Conservation (phyloP, 2,329 filamentous ascomycete genomes). For the Fusarium penzigii region DNA sequence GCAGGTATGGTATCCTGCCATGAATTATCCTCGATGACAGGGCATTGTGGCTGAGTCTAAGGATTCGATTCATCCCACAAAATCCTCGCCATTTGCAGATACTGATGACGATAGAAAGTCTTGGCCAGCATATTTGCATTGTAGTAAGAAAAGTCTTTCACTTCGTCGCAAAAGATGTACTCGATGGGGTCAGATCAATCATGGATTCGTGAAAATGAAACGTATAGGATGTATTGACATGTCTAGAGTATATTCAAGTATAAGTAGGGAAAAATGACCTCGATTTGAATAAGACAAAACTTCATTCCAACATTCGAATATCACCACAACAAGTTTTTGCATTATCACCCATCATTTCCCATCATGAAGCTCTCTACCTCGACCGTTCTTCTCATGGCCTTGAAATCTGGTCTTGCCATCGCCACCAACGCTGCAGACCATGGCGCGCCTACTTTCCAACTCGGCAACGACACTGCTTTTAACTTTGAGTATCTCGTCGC, state of each 20-base stretch:
- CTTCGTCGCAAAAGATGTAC: too few relatives aligned
- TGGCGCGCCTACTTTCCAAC: constrained; percentile 4
- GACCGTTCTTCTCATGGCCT: fast-evolving
- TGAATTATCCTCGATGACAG: too few relatives aligned
- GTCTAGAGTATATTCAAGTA: too few relatives aligned
- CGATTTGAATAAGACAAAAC: too few relatives aligned
- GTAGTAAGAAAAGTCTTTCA: neutral
- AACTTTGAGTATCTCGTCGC: constrained; percentile 19
- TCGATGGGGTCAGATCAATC: too few relatives aligned
- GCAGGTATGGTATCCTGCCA: too few relatives aligned
- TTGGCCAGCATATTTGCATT: constrained; percentile 8
- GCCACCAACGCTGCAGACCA: neutral
- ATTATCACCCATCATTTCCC: too few relatives aligned
- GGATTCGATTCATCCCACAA: neutral
- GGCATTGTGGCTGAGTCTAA: constrained; percentile 6
- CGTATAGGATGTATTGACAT: too few relatives aligned
- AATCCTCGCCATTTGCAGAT: too few relatives aligned
- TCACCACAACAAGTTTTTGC: neutral
- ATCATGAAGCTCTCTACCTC: constrained; percentile 2
- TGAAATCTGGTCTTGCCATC: fast-evolving
- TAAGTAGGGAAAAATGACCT: too few relatives aligned
- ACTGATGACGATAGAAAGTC: neutral
- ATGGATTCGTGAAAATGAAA: neutral
- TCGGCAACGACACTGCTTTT: constrained; percentile 12
- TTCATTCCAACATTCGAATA: too few relatives aligned